Evolutionary conservation across 2,329 filamentous ascomycete genomes (phyloP).

Genomic region (Hypoxylon sp.): DNA sequence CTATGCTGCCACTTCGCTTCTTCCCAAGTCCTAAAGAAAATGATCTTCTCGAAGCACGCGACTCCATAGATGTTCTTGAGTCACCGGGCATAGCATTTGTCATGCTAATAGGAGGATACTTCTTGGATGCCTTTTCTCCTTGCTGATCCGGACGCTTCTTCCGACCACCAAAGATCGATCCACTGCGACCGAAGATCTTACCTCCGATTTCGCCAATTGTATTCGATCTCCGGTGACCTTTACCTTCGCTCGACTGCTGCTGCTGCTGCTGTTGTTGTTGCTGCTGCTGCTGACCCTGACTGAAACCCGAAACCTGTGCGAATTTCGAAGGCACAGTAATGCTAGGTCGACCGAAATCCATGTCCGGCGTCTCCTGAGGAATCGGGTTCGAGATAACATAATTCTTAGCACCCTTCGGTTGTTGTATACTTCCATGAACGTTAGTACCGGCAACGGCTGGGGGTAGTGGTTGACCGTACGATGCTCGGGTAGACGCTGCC

Average conservation of each 20-base stretch:
- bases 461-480: slow-evolving; percentile 89
- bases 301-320: slow-evolving; percentile 68
- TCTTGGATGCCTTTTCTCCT: slow-evolving; percentile 71
- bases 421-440: slow-evolving; percentile 88
- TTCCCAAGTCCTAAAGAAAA: slow-evolving; percentile 76
- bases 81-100: slow-evolving; percentile 73
- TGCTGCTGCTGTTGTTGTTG: slow-evolving; percentile 49
- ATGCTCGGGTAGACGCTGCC: slow-evolving; percentile 71
- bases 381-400: slow-evolving; percentile 79
- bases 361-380: slow-evolving; percentile 64
- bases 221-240: slow-evolving; percentile 76
- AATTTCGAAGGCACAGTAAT: slow-evolving; percentile 70
- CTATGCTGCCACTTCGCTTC: slow-evolving; percentile 76
- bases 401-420: slow-evolving; percentile 73
- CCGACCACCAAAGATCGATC: slow-evolving; percentile 79
- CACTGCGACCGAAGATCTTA: slow-evolving; percentile 85
- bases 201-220: slow-evolving; percentile 85
- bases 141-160: slow-evolving; percentile 51
- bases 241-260: slow-evolving; percentile 55
- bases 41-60: slow-evolving; percentile 72
- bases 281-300: slow-evolving; percentile 61
- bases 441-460: slow-evolving; percentile 90
- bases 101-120: slow-evolving; percentile 94
- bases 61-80: slow-evolving; percentile 76
- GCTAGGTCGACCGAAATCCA: slow-evolving; percentile 69